Percentiles rank a stretch among this genome's conserved stretches.
These are phyloP conservation scores for Aspergillus proliferans DNA, from an alignment of 2,329 filamentous ascomycete genomes.

Conservation along the genomic window DNA sequence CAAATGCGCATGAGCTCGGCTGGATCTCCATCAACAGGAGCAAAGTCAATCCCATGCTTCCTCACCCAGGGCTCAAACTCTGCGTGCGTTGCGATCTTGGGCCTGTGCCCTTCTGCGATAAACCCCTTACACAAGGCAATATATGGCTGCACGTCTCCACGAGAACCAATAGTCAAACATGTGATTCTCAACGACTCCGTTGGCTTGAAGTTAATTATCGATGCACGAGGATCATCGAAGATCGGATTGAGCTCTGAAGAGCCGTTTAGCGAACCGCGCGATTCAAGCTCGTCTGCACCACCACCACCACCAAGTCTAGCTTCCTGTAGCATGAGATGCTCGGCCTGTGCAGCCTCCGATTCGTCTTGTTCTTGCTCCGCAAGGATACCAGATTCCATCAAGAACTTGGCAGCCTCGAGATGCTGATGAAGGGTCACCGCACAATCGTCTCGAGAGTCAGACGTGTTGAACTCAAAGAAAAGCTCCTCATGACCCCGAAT, in stretches of 20 bases:
- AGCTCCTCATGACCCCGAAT: slow-evolving; percentile 92
- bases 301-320: slow-evolving; percentile 51
- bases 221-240: slow-evolving; percentile 84
- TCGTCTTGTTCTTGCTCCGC: slow-evolving; percentile 63
- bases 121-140: slow-evolving; percentile 92
- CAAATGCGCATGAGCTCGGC: slow-evolving; percentile 93
- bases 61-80: slow-evolving; percentile 89
- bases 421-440: slow-evolving; percentile 71
- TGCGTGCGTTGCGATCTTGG: slow-evolving; percentile 81
- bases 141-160: slow-evolving; percentile 95
- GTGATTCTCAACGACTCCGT: slow-evolving; percentile 72
- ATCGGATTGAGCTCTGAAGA: slow-evolving; percentile 59
- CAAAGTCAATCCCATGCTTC: slow-evolving; percentile 90
- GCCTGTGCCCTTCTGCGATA: slow-evolving; percentile 76
- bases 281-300: slow-evolving; percentile 23
- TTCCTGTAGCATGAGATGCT: slow-evolving; percentile 72
- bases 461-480: slow-evolving; percentile 84
- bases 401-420: slow-evolving; percentile 64
- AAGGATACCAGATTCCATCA: slow-evolving; percentile 63
- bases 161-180: slow-evolving; percentile 90
- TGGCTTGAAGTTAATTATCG: slow-evolving; percentile 87
- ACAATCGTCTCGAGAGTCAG: slow-evolving; percentile 80
- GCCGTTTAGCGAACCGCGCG: slow-evolving; percentile 18
- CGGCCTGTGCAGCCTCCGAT: slow-evolving; percentile 68
- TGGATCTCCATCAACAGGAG: slow-evolving; percentile 80